Evolutionary conservation across 164 flowering plant genomes (phyloP).

Genomic region (Amborella trichopoda): DNA sequence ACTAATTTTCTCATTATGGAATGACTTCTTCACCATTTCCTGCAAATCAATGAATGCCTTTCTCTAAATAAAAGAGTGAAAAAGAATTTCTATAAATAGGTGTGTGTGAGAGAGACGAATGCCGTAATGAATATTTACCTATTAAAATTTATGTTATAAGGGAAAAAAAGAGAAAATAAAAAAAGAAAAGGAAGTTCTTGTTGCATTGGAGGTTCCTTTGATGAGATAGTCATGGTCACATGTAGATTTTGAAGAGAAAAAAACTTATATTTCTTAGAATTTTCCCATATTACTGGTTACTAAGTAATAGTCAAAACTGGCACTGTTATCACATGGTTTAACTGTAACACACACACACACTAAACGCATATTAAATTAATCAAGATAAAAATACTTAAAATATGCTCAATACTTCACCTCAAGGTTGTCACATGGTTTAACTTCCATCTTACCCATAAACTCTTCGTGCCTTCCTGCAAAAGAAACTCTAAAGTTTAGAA

Average conservation of each 20-base stretch:
- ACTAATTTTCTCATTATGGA: slow-evolving; percentile 4
- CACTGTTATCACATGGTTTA: neutral
- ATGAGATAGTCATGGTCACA: too few species aligned
- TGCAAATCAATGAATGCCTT: neutral
- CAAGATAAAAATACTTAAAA: neutral
- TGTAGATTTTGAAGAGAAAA: neutral
- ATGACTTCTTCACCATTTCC: slow-evolving; percentile 11
- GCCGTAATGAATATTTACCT: too few species aligned
- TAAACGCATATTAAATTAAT: neutral
- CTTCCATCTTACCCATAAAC: slow-evolving; percentile 1
- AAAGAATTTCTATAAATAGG: neutral
- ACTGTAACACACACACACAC: neutral
- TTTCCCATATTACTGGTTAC: neutral
- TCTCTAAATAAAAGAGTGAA: neutral
- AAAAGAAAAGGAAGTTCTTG: too few species aligned
- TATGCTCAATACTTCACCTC: slow-evolving; percentile 9
- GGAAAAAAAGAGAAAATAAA: neutral
- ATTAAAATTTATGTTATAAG: too few species aligned
- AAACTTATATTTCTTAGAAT: neutral
- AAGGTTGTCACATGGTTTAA: slow-evolving; percentile 6
- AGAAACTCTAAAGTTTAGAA: neutral
- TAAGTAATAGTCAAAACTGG: neutral
- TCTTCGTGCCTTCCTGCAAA: slow-evolving; percentile 23
- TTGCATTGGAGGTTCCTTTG: too few species aligned
- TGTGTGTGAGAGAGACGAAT: neutral